Evolutionary conservation across 306 rosid species (phyloP), one percentile per base, ranked within the genome.

Genomic region (Prunus campanulata): DNA sequence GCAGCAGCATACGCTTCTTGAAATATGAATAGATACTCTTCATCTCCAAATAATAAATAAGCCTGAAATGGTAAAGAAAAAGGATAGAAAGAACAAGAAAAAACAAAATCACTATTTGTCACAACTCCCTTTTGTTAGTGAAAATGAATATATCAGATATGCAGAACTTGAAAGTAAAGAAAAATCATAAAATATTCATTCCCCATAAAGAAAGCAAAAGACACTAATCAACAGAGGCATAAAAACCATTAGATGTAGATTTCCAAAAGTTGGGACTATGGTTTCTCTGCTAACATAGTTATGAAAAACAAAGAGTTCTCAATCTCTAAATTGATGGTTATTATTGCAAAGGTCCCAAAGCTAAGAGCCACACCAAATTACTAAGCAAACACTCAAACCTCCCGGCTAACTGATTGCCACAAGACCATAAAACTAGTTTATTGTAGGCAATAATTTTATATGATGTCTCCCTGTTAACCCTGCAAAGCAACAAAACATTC

Each of bases 1-100:
- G 83, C 98, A 70, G 98, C 97, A n/a, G 93, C 88, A 82, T 92
- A 94, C 79, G 98, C 98, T 90, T 92, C 98, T 86, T 90, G 95
- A 80, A 94, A 94, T 81, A 94, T 90, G 87, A 89, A 90, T 79
- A 94, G 81, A 91, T 92, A 94, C 77, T 94, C 98, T 79, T 94
- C 98, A 70, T 94, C 95, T 81, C 98, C 97, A 87, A 94, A 92
- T 80, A 94, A 86, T 56, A 94, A 76, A 86, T 94, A 89, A 54
- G 98, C 98, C 98, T 94, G 90, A 81, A 84, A 87, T 30, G 46
- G 57, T 67, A 81, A 86, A 79, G 75, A 74, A 79, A 60, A 63
- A 64, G 61, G 9, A 39, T 39, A 39, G 44, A 39, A 39, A 39
- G 9, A 39, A 39, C 9, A 39, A 25, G 10, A n/a, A 60, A 56